A percentile compares a stretch with the other conserved stretches of the same genome.
These are phyloP conservation scores for Hibiscus trionum DNA, from an alignment of 345 rosid genomes.

Conservation along the genomic window DNA sequence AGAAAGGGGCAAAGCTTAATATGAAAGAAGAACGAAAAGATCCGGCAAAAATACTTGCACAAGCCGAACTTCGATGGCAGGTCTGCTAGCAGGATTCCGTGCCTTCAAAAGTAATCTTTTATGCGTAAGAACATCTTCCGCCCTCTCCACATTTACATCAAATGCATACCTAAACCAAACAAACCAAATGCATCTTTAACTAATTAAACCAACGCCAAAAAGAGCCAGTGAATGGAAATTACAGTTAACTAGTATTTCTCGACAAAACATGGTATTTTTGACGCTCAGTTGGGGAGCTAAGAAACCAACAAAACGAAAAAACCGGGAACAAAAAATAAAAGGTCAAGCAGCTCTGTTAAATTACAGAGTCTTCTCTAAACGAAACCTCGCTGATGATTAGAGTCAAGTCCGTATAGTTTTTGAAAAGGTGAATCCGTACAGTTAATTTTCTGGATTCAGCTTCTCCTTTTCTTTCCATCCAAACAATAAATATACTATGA, in stretches of 20 bases:
- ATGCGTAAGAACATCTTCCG: conserved; percentile 61
- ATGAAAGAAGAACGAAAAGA: neutral
- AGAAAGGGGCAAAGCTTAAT: neutral
- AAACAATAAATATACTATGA: neutral
- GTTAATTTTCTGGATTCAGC: neutral
- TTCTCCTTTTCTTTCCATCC: neutral
- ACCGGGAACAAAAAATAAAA: neutral
- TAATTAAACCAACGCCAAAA: neutral
- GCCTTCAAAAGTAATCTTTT: conserved; percentile 48
- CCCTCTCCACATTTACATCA: conserved; percentile 57
- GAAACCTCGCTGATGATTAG: neutral
- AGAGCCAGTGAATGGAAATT: neutral
- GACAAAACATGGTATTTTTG: neutral
- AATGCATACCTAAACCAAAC: conserved; percentile 40
- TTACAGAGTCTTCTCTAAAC: neutral
- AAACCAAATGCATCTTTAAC: neutral
- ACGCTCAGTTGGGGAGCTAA: neutral
- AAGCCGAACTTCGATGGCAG: conserved; percentile 56
- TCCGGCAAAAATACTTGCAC: conserved; percentile 32
- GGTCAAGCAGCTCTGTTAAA: neutral
- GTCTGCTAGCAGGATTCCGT: conserved; percentile 38
- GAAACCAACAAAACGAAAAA: neutral
- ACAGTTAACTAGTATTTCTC: neutral
- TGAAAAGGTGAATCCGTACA: neutral
- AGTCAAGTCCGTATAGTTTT: neutral